Evolutionary conservation across 768 basidiomycete genomes (phyloP), one percentile per base, ranked within the genome.

Genomic region (Serendipita indica): DNA sequence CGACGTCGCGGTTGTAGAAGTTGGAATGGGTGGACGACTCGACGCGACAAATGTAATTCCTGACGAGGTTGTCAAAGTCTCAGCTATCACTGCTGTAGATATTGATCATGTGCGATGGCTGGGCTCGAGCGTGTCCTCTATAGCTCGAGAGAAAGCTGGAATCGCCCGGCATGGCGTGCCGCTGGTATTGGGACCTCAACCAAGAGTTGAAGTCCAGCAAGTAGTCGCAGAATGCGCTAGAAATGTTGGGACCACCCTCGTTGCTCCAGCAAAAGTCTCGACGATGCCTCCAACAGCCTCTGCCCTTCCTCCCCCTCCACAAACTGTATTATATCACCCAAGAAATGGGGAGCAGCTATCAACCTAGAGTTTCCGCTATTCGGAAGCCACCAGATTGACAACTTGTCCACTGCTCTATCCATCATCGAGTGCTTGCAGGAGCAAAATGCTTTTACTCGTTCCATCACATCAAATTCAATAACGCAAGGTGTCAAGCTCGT

Each of bases 41-140:
- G 96, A 98, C 68, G 94, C 96, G 18, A 99, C 96, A 2, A 99
- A 99, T 67, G 77, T 86, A 58, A 79, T 98, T 18, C 78, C 87
- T 1, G 78, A 84, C 43, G 72, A 72, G 56, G 77, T 93, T 39
- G 69, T 90, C 32, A 54, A 54, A 54, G 80, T 83, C 1, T 89
- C 87, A n/a, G 86, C 81, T 32, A 73, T 98, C 27, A 89, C 92
- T 0, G 71, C 83, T 2, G 87, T 98, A 20, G 93, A 91, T 69
- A 72, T 98, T 39, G 96, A 99, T 71, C 96, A 98, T 69, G 90
- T 93, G 63, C 78, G 79, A 2, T 91, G 94, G 67, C 76, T 99
- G 25, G 96, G 96, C 0, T 68, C 78, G 58, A 85, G 88, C 0
- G 71, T 91, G 3, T 73, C 72, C 12, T 78, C 74, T 28, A 98